Percentiles rank a stretch among this genome's conserved stretches.
These are phyloP conservation scores for Pezicula carpinea DNA, from an alignment of 2,329 filamentous ascomycete genomes.

Conservation along the genomic window DNA sequence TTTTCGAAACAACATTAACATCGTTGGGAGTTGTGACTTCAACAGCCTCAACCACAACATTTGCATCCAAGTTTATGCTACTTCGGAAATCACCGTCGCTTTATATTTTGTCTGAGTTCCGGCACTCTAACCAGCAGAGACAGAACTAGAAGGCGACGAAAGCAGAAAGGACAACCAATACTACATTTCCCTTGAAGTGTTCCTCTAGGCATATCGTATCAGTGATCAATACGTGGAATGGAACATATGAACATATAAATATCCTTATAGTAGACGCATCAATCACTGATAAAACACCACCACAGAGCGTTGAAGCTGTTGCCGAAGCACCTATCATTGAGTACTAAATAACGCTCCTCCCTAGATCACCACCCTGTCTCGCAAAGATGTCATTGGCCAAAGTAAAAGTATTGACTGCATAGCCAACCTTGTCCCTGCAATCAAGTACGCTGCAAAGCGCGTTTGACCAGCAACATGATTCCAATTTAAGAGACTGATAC, in stretches of 20 bases:
- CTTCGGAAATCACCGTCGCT: too few relatives aligned
- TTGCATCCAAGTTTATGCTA: too few relatives aligned
- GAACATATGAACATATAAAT: neutral
- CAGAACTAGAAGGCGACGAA: too few relatives aligned
- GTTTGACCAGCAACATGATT: constrained; percentile 41
- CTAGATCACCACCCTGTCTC: constrained; percentile 35
- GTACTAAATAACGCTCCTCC: constrained; percentile 34
- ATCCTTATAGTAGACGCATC: constrained; percentile 30
- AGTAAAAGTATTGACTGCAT: constrained; percentile 66
- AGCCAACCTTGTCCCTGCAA: constrained; percentile 62
- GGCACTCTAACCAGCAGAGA: too few relatives aligned
- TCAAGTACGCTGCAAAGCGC: constrained; percentile 66
- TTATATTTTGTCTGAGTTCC: too few relatives aligned
- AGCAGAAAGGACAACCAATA: too few relatives aligned
- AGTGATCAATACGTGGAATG: neutral
- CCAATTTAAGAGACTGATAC: constrained; percentile 48
- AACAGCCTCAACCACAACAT: too few relatives aligned
- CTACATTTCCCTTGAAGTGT: constrained; percentile 1
- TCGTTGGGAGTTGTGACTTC: too few relatives aligned
- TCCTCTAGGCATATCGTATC: neutral
- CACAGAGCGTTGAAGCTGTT: constrained; percentile 41
- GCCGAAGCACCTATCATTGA: constrained; percentile 36
- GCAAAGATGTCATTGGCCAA: constrained; percentile 36
- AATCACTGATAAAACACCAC: constrained; percentile 34
- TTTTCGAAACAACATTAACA: too few relatives aligned